Percentiles rank a stretch among this genome's conserved stretches.
phyloP scores from a whole-genome alignment of 2,329 filamentous ascomycete species.

The Fusarium tricinctum region DNA sequence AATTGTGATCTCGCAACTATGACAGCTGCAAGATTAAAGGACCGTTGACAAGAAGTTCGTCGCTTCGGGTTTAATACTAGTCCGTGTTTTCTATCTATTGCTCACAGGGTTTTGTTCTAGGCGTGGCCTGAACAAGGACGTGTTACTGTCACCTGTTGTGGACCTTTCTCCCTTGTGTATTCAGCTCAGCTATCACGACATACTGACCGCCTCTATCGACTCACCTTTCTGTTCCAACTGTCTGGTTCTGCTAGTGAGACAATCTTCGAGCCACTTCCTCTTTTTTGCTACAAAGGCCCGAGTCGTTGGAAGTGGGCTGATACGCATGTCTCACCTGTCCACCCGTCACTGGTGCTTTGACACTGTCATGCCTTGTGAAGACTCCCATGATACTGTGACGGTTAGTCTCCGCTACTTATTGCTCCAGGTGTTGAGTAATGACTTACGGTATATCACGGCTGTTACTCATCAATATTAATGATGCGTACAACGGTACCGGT shows the following conservation, averaged over 20 bases:
- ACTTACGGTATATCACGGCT: background rate
- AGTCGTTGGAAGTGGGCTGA: slow-evolving; percentile 3
- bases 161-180: background rate
- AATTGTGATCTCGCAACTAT: background rate
- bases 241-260: background rate
- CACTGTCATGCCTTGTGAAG: background rate
- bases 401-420: background rate
- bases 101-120: background rate
- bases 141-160: background rate
- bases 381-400: background rate
- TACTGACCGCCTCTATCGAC: background rate
- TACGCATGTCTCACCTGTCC: slow-evolving; percentile 16
- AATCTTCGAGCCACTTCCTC: background rate
- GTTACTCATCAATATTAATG: background rate
- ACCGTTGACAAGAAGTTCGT: background rate
- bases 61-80: background rate
- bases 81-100: background rate
- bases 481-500: too few species aligned
- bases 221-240: background rate
- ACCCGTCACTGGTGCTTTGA: slow-evolving; percentile 5
- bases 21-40: background rate
- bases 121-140: background rate
- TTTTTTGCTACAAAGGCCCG: background rate
- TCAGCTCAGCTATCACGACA: background rate
- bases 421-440: background rate